Percentiles rank a stretch among this genome's conserved stretches.
These are phyloP conservation scores for Chrysanthemum seticuspe DNA, from an alignment of 129 eudicot species.

Conservation along the genomic window DNA sequence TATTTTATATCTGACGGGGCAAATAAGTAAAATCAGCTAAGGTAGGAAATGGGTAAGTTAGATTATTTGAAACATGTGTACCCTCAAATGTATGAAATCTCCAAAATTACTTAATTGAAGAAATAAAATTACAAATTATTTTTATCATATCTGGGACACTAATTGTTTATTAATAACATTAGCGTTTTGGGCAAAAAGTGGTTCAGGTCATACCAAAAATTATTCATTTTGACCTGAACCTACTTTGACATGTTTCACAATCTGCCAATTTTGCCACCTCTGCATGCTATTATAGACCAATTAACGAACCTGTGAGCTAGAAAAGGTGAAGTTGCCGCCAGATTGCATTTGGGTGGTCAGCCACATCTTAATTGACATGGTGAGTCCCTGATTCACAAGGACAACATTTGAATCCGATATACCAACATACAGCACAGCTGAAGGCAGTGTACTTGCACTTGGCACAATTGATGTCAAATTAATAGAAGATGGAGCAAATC, in stretches of 20 bases:
- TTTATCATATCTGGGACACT: slow-evolving; percentile 1
- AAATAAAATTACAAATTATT: background rate
- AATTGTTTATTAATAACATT: background rate
- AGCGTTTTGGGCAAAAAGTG: background rate
- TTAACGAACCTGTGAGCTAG: slow-evolving; percentile 78
- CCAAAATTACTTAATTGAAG: too few relatives aligned
- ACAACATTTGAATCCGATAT: slow-evolving; percentile 66
- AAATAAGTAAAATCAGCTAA: background rate
- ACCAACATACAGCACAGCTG: slow-evolving; percentile 72
- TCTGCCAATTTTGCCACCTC: slow-evolving; percentile 11
- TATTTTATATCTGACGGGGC: background rate
- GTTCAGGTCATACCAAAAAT: background rate
- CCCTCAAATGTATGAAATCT: too few relatives aligned
- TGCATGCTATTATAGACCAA: slow-evolving; percentile 13
- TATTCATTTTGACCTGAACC: background rate
- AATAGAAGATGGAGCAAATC: slow-evolving; percentile 90
- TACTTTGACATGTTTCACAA: slow-evolving; percentile 12
- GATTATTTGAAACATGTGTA: background rate
- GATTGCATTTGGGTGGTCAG: slow-evolving; percentile 94
- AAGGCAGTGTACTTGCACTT: slow-evolving; percentile 44
- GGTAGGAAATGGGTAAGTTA: background rate
- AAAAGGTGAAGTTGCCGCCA: slow-evolving; percentile 98
- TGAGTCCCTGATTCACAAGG: slow-evolving; percentile 69
- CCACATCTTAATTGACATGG: slow-evolving; percentile 86
- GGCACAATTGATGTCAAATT: slow-evolving; percentile 72